Evolutionary conservation across 2,329 filamentous ascomycete species (phyloP), one percentile per base, ranked within the genome.

Genomic region (Shiraia sp.): DNA sequence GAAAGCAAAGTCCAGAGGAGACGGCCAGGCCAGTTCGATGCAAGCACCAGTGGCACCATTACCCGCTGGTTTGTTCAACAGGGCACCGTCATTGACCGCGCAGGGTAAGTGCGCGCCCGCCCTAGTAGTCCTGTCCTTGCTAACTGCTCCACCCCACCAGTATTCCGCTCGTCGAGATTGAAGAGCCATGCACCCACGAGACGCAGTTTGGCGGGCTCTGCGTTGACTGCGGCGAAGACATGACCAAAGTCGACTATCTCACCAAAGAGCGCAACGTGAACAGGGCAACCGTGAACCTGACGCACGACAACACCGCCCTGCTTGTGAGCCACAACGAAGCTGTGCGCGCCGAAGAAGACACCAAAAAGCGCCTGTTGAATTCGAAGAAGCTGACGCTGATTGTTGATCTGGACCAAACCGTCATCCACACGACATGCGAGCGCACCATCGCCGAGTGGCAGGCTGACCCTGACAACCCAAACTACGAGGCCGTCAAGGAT

Each of bases 391-490:
- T 99, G 31, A 95, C 88, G 32, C 79, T 99, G 31, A 93, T 99
- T 17, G 93, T 99, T 57, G 93, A 99, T 77, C 78, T 99, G 40
- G 93, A 99, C 67, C 92, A 97, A 75, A 99, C 93, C 42, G 93
- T 99, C 61, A 99, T 99, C 55, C 93, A 99, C 69, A 93, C 93
- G 17, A 96, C 90, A 49, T 95, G 97, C 61, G 93, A 99, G 57
- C 92, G 91, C 6, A 99, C 93, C 0, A 86, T 99, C 40, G 90
- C 86, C 51, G 92, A 99, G 68, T 99, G 93, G 93, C 88, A 95
- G 75, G 80, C 83, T 35, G 91, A 99, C 67, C 82, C 86, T 16
- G 79, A 82, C 3, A 96, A 95, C 57, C 90, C 93, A 13, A 99
- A 99, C 59, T 85, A 96, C 68, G 83, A 88, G 14, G 89, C 91